Base-by-base conservation (phyloP, 768 basidiomycete genomes). In the Termitomyces sp. region DNA sequence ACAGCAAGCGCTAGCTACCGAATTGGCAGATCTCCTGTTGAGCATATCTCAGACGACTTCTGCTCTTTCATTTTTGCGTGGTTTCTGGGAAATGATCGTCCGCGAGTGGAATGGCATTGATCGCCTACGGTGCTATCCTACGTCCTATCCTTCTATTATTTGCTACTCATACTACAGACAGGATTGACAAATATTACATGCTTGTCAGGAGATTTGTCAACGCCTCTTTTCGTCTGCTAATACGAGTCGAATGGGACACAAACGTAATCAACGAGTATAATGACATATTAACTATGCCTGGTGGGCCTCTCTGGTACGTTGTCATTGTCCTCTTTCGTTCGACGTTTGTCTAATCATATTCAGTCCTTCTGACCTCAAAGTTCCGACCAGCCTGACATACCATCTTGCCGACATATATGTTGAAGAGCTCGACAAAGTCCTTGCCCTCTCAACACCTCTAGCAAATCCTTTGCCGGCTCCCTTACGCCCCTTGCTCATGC, bases 101-200 rank as follows among this genome's bases (percentile, higher is more conserved):
- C 79, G 94, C 13, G 96, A 99, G 73, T 98, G 96, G 95, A 87
- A 80, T 61, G 91, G 93, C 3, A 89, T 99, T 34, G 96, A 99
- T 69, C 81, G 91, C 44, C 74, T 96, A 64, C 78, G 96, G 95
- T 96, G 61, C 62, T 84, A 69, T 34, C 7, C 70, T 7, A 37
- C 43, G 4, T 34, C 36, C 8, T 44, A 34, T 55, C 27, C 34
- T 49, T 42, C 4, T 40, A 39, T n/a, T 40, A 39, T n/a, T 54
- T 26, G 34, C 18, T 44, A 42, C 52, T 61, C 32, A 61, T 36
- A 59, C 55, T 30, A 53, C 22, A 12, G 27, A 12, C 66, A 97
- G 95, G 64, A 86, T 98, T 70, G 96, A 99, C 80, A 99, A 99
- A 71, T 98, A 92, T 71, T 95, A 96, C 69, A 87, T 98, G 86